Evolutionary conservation across 2,329 filamentous ascomycete genomes (phyloP), one percentile per base, ranked within the genome.

Genomic region (Leptographium flavum): DNA sequence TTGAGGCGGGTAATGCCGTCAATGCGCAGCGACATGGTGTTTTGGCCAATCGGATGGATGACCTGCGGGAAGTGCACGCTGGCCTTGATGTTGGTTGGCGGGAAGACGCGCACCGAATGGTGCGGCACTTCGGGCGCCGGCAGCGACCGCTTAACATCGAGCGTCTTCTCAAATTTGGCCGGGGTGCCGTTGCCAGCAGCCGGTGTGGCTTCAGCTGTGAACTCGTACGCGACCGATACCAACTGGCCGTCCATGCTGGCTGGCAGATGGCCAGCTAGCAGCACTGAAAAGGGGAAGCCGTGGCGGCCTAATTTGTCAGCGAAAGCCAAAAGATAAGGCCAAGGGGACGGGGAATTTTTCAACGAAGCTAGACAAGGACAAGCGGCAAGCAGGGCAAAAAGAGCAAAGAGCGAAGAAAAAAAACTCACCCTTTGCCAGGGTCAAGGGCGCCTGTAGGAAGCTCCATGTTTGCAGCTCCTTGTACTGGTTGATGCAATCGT

Each of bases 71-170:
- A 81, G 56, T 86, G 80, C 50, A 92, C 83, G 57, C 80, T 81
- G 47, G 87, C 84, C 53, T 86, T 88, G 56, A 98, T 81, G 64
- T 94, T 92, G 53, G 92, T 98, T 0, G 92, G 90, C 40, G 90
- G 92, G 65, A 98, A 98, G 57, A 96, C 84, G 57, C 90, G 86
- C 50, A 94, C 80, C 15, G 85, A 93, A 63, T 88, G 81, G 64
- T 93, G 90, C 49, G 93, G 87, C 44, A 75, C 71, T 41, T 87
- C 83, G 3, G 85, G 77, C 44, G 82, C 64, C 8, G 66, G 72
- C 23, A 96, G 76, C 30, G 87, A 83, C 50, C 90, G 84, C 65
- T 81, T 81, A 53, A 96, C 74, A 45, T 79, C 70, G 38, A 96
- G 68, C 10, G 74, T 73, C 55, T 79, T 76, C 50, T 76, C 73